phyloP scores from a whole-genome alignment of 345 rosid species.

The Eucalyptus decipiens region DNA sequence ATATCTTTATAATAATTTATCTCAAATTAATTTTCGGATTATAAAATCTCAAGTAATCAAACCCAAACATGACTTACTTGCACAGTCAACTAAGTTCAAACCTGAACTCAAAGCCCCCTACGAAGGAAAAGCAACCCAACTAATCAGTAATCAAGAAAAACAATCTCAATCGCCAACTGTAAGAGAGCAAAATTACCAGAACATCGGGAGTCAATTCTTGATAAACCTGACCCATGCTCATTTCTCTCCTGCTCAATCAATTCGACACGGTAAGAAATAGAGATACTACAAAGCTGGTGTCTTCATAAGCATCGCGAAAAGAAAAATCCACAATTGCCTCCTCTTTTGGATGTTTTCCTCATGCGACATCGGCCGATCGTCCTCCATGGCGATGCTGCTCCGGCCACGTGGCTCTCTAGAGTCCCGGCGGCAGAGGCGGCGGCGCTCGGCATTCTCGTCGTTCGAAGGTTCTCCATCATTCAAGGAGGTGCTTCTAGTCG shows the following conservation, averaged over 20 bases:
- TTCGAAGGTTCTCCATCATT: constrained; percentile 3
- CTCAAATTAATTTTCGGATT: too few relatives aligned
- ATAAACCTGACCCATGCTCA: constrained; percentile 12
- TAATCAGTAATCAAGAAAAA: neutral
- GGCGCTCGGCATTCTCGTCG: neutral
- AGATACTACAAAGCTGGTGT: neutral
- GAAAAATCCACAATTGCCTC: constrained; percentile 9
- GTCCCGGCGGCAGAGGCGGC: neutral
- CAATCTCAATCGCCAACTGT: neutral
- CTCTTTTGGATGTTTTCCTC: constrained; percentile 37
- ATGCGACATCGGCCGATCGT: constrained; percentile 43
- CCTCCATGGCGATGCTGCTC: neutral
- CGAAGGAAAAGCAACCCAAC: neutral
- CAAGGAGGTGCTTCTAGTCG: constrained; percentile 33
- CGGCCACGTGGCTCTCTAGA: neutral
- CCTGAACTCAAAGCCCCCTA: constrained; percentile 23
- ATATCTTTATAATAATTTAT: too few relatives aligned
- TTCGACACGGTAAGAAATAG: neutral
- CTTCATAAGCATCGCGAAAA: neutral
- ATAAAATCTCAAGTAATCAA: too few relatives aligned
- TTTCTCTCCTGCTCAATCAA: constrained; percentile 32
- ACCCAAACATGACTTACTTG: constrained; percentile 16
- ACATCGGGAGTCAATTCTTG: constrained; percentile 23
- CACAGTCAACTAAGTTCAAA: constrained; percentile 38
- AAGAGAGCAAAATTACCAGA: constrained; percentile 17